Base-by-base conservation (phyloP, 1,284 basidiomycete genomes). In the Coniferiporia weirii region DNA sequence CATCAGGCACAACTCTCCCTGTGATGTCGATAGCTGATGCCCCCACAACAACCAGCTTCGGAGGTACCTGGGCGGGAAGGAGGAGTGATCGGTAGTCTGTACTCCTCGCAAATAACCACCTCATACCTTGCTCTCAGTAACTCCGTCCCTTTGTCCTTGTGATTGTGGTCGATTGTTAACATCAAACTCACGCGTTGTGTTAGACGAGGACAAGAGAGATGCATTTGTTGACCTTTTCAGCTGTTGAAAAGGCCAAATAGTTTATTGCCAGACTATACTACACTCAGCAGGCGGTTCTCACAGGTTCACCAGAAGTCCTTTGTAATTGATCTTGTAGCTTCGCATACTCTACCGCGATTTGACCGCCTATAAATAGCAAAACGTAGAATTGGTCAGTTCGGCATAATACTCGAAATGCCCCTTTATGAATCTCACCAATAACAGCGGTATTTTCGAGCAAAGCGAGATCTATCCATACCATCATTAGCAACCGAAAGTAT, bases 401-500 rank as follows among this genome's bases (percentile, higher is more conserved):
- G 12, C 54, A 32, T 52, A 58, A 52, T 19, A 61, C 56, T 1
- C 4, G 48, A 19, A 1, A 61, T 38, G 17, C 34, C 27, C n/a
- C 43, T 46, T 15, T 38, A 47, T 2, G 34, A 62, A 10, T 12
- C 81, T 69, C 72, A 80, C 95, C 95, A 51, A 95, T 79, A 27
- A 81, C 74, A 17, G 95, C 93, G n/a, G 95, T 95, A 70, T 98
- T 98, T 73, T 91, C 83, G 45, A 99, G 84, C 13, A 99, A 78
- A 4, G 91, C 94, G 61, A 96, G 79, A 73, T 99, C 96, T 82
- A 75, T 68, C 32, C 22, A 43, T 12, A 17, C 32, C 36, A 32
- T 50, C 54, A 5, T 32, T 19, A n/a, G 36, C 35, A 27, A 44
- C 44, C 38, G 19, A 20, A 52, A 48, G 62, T 44, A 55, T 27